phyloP scores from a whole-genome alignment of 139 green algal genomes.

The Chlamydomonas urium region DNA sequence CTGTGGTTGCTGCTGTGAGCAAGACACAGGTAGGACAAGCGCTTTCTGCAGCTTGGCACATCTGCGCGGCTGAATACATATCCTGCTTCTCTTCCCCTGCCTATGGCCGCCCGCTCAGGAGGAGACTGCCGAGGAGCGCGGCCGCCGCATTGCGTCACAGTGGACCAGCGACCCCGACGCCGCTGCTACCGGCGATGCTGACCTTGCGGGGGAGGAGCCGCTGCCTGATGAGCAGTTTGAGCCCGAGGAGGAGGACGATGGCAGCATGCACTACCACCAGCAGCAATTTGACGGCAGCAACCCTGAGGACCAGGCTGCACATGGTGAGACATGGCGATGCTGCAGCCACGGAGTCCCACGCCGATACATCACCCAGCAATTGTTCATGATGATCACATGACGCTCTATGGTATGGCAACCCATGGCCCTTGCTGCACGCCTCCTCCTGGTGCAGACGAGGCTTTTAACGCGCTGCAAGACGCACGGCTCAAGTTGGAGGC shows the following conservation, averaged over 20 bases:
- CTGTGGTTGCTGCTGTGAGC: background rate
- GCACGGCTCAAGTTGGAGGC: background rate
- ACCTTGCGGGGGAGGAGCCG: background rate
- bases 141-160: conserved; percentile 4
- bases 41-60: too few relatives aligned
- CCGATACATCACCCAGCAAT: background rate
- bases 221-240: background rate
- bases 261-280: background rate
- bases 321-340: background rate
- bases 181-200: background rate
- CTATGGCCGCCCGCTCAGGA: too few relatives aligned
- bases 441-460: background rate
- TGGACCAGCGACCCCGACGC: conserved; percentile 9
- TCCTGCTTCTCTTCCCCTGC: too few relatives aligned
- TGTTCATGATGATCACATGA: background rate
- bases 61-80: too few relatives aligned
- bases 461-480: background rate
- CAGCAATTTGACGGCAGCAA: background rate
- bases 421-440: too few relatives aligned
- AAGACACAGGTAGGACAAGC: background rate
- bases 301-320: background rate
- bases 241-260: background rate
- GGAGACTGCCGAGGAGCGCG: conserved; percentile 2
- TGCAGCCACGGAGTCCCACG: background rate
- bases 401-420: too few relatives aligned